Conservation (phyloP, 164 flowering plant genomes). For the Magnolia sinica region DNA sequence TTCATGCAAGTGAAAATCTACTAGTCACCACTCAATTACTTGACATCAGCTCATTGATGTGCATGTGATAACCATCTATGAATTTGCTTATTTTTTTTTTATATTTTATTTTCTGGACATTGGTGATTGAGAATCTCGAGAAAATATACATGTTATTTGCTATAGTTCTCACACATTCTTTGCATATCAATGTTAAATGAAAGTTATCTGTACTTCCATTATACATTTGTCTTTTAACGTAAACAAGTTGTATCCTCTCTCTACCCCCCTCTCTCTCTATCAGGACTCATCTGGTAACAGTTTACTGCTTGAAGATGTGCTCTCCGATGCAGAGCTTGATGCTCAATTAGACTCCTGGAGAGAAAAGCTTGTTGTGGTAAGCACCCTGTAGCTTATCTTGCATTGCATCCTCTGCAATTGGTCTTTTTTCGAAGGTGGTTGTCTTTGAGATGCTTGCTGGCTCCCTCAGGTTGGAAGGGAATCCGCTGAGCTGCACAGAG, state of each 20-base stretch:
- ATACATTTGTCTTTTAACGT: too few relatives aligned
- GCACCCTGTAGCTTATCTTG: not conserved
- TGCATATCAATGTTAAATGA: not conserved
- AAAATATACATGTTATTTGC: not conserved
- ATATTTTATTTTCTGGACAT: not conserved
- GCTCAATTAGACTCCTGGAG: slow-evolving; percentile 54
- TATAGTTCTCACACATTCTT: not conserved
- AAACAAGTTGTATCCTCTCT: too few relatives aligned
- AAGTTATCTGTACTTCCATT: too few relatives aligned
- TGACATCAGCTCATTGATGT: too few relatives aligned
- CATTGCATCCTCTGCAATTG: slow-evolving; percentile 1
- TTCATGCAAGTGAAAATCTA: too few relatives aligned
- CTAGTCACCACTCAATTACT: too few relatives aligned
- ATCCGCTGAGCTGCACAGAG: slow-evolving; percentile 46
- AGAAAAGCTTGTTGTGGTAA: slow-evolving; percentile 54
- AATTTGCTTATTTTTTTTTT: too few relatives aligned
- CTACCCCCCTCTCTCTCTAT: slow-evolving; percentile 17
- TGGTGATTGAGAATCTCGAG: not conserved
- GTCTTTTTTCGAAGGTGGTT: not conserved
- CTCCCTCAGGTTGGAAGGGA: slow-evolving; percentile 49
- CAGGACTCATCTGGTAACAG: slow-evolving; percentile 31
- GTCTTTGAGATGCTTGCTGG: slow-evolving; percentile 2
- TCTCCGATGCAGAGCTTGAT: slow-evolving; percentile 48
- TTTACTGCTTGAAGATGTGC: slow-evolving; percentile 28
- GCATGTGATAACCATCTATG: not conserved